Evolutionary conservation across 352 stramenopile species (phyloP).

Genomic region (Blastocystis sp.): DNA sequence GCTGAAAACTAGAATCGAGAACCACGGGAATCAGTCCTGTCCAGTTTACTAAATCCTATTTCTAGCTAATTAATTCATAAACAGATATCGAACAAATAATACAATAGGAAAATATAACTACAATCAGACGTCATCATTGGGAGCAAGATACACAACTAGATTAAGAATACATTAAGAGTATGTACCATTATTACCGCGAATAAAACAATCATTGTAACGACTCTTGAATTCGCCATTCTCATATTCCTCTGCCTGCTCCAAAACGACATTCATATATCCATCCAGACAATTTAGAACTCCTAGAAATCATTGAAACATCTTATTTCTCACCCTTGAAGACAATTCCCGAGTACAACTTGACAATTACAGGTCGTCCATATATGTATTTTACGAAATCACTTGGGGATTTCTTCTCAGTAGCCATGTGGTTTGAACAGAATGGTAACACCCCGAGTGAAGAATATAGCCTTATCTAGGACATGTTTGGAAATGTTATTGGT

Average conservation of each 20-base stretch:
- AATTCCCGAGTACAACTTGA: conserved; percentile 98
- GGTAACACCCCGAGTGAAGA: background rate
- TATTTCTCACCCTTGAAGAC: conserved; percentile 86
- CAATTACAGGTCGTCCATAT: conserved; percentile 89
- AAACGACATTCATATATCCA: conserved; percentile 99
- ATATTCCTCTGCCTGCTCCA: conserved; percentile 99
- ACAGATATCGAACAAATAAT: background rate
- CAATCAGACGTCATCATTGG: conserved; percentile 41
- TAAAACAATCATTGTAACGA: conserved; percentile 99
- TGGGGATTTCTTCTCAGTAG: conserved; percentile 80
- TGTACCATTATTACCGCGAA: conserved; percentile 97
- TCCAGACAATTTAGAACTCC: conserved; percentile 96
- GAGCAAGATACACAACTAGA: conserved; percentile 64
- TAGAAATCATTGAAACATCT: conserved; percentile 40
- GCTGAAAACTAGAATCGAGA: background rate
- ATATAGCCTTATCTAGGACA: background rate
- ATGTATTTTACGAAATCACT: conserved; percentile 86
- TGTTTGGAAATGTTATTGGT: background rate
- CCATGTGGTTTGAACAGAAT: background rate
- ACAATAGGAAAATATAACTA: background rate
- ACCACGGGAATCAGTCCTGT: background rate
- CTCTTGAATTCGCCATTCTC: conserved; percentile 96
- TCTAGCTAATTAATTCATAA: background rate
- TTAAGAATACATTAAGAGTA: background rate
- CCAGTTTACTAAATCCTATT: background rate